Conservation (phyloP, 345 rosid species). For the Microcos paniculata region DNA sequence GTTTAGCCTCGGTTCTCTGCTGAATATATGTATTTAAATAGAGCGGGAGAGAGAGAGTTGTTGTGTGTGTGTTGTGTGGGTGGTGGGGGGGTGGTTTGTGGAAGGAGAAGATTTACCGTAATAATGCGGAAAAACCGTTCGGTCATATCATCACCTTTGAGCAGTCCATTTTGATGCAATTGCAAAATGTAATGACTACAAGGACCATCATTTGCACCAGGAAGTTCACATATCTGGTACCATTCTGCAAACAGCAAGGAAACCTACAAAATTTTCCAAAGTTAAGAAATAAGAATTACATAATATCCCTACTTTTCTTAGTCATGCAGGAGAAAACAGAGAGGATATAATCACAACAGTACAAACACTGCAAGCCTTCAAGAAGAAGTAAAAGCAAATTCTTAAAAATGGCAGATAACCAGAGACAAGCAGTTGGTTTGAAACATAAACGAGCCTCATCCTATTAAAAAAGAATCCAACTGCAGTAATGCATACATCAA, state of each 20-base stretch:
- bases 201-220: conserved; percentile 70
- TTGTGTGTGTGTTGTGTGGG: too few relatives aligned
- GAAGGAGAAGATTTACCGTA: conserved; percentile 42
- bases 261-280: conserved; percentile 45
- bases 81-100: too few relatives aligned
- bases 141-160: conserved; percentile 84
- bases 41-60: too few relatives aligned
- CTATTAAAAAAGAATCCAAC: background rate
- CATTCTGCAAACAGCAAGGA: conserved; percentile 69
- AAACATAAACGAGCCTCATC: background rate
- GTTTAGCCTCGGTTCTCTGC: background rate
- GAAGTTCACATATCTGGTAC: conserved; percentile 76
- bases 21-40: too few relatives aligned
- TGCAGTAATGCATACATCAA: background rate
- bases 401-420: background rate
- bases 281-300: background rate
- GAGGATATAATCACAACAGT: background rate
- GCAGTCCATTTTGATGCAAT: conserved; percentile 77
- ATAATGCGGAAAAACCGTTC: conserved; percentile 80
- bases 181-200: conserved; percentile 60
- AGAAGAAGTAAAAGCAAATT: background rate
- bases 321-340: background rate
- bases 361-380: background rate
- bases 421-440: background rate
- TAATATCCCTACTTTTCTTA: background rate